Base-by-base conservation (phyloP, 257 asterid genomes). In the Jasminum sambac region DNA sequence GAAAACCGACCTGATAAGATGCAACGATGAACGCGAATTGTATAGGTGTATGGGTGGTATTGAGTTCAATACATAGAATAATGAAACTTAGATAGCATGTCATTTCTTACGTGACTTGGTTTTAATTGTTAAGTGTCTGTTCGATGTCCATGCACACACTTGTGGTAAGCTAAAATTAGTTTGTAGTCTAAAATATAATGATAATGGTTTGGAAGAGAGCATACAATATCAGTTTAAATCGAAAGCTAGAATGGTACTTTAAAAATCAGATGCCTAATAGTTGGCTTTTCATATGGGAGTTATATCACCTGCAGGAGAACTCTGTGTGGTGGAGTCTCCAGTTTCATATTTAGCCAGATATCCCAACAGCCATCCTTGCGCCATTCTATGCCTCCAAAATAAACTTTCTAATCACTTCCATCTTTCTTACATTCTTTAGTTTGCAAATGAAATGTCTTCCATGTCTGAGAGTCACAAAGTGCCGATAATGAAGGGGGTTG, bases 11-110 rank as follows among this genome's bases (percentile, higher is more conserved):
- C 69, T 41, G 19, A 70, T 52, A 24, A 43, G 59, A 41, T 30
- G 40, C 41, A 16, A 34, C 64, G n/a, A 42, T 67, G 57, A 66
- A 25, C n/a, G 11, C n/a, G 60, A 52, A 64, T 72, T 24, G 11
- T 57, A n/a, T 7, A 24, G 26, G 59, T 25, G 19, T 4, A 1
- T 4, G 12, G 59, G 59, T 17, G 24, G 59, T 50, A 21, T 9
- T 50, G 5, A 50, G 59, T 50, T 50, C 26, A 1, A 50, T 50
- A 50, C 59, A 50, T 21, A 50, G 59, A 50, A 2, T 17, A 17
- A 17, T n/a, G 17, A 24, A 50, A 50, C 8, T 48, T 14, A 19
- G 63, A 43, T 63, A 36, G 25, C 57, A 43, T 17, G 11, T 41
- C 25, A 55, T 11, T 19, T 19, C 17, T 50, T 50, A 17, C 12